Base-by-base conservation (phyloP, 805 yeast species). In the Monosporozyma servazzii region DNA sequence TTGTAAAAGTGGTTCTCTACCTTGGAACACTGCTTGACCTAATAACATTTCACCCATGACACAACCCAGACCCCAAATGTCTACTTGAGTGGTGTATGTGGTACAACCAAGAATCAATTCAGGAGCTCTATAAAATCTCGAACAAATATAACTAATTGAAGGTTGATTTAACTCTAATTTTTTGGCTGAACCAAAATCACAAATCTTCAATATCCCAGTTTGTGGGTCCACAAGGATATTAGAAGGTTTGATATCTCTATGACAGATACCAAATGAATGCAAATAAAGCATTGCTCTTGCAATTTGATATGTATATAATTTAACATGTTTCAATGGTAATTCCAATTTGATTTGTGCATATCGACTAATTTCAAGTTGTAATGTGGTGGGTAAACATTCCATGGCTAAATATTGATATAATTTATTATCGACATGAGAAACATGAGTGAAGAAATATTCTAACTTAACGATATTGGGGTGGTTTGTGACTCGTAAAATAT, bases 1-100 rank as follows among this genome's bases (percentile, higher is more conserved):
- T 69, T 93, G 99, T 56, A 88, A 76, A 64, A 84, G 78, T 48
- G 96, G 96, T 54, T 86, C 84, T 59, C 82, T 87, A 45, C 99
- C 98, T 69, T 90, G 96, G 72, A 93, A 93, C n/a, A 93, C 81
- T 0, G 98, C 96, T 64, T 81, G 83, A 15, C 97, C 97, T 55
- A 89, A 77, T 51, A 85, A 76, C 87, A 93, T 83, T 70, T 93
- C 99, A 13, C 97, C 96, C 54, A 93, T 72, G 36, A 93, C 96
- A 72, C 99, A 91, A 1, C 98, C 99, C 53, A 91, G 74, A 17
- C 97, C 96, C 99, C 99, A 93, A 61, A 90, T 85, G 68, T 93
- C 99, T 53, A 93, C 91, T 63, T 89, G 87, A 2, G 95, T 84
- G 3, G 95, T 81, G 67, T 93, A 93, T 39, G 83, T 77, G 53